Base-by-base conservation (phyloP, 257 asterid species). In the Gynochthodes officinalis region DNA sequence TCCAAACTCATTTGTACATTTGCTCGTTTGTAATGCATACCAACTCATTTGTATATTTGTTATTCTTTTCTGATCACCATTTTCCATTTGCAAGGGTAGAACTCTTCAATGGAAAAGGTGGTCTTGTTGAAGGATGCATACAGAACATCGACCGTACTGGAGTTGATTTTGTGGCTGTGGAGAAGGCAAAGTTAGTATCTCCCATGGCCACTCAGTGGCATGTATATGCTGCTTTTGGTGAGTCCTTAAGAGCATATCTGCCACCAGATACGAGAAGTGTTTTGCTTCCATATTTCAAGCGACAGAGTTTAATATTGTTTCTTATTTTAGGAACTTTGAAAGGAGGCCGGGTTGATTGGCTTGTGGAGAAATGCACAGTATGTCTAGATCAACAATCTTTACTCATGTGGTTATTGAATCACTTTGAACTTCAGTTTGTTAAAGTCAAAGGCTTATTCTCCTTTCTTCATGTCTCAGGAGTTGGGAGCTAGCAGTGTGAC, bases 311-410 rank as follows among this genome's bases (percentile, higher is more conserved):
- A 18, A 33, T 40, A 19, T 60, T 64, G 9, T 2, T 63, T 77
- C 44, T 21, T 19, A 30, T 60, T 76, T 25, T 77, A 94, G 99
- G 99, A 72, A 84, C 96, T 65, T 81, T 95, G 21, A 95, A 95
- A 86, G 99, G 99, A 72, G 97, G 99, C 40, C 85, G 99, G n/a
- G 93, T 93, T 62, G 99, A 92, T 85, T 95, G 99, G 99, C 96
- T 95, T 13, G 93, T 90, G 63, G 99, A 95, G 86, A 95, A 95
- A 90, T 92, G 99, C 91, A 90, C 98, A 8, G 99, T 92, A 85
- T 79, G 89, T 78, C 68, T 79, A 63, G 60, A 74, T 81, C 69
- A 71, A 10, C 48, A 50, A 35, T 35, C 48, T 73, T 80, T 76
- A 75, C 11, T 37, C 64, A 70, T 71, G 73, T 71, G 74, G 72